Base-by-base conservation (phyloP, 495 filamentous ascomycete species). In the Cladorrhinum samala region DNA sequence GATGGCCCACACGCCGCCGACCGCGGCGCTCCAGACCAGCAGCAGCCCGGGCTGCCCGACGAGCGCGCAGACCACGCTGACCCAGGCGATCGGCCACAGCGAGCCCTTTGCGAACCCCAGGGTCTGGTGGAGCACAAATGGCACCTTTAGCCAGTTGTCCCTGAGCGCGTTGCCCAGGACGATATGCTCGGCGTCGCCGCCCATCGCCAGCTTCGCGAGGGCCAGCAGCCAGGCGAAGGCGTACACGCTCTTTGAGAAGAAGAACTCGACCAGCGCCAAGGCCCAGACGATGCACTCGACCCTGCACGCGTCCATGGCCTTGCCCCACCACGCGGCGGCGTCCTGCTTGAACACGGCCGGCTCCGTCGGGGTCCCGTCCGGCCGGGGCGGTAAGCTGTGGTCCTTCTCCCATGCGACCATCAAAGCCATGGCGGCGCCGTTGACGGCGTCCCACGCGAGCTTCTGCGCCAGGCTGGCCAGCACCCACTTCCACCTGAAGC, bases 201-300 rank as follows among this genome's bases (percentile, higher is more conserved):
- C 62, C 2, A 46, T 21, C 2, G 51, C 7, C 2, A 64, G 40
- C 41, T 52, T 61, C 25, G 41, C 53, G 16, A 33, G 54, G 18
- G 62, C 65, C 16, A 58, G 11, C 1, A 52, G 2, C 8, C 60
- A 59, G 5, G 65, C 56, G 9, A 52, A 23, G 2, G 55, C 54
- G 33, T 54, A 48, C 30, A 58, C 43, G 2, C 33, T 25, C 27
- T 55, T 53, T 1, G 49, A 11, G n/a, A 67, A 59, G 7, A 56
- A 49, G 49, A 59, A 61, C 20, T 67, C 64, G 1, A 55, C 40
- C 2, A 37, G 50, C 1, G 49, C 42, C 0, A 65, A 21, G 8
- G 49, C n/a, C 64, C 64, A 67, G 9, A 54, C 14, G 0, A 67
- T n/a, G 11, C 57, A 58, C n/a, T n/a, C n/a, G n/a, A n/a, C n/a